A percentile compares a stretch with the other conserved stretches of the same genome.
Evolutionary conservation across 257 asterid genomes (phyloP).

Genomic region (Osmanthus fragrans): DNA sequence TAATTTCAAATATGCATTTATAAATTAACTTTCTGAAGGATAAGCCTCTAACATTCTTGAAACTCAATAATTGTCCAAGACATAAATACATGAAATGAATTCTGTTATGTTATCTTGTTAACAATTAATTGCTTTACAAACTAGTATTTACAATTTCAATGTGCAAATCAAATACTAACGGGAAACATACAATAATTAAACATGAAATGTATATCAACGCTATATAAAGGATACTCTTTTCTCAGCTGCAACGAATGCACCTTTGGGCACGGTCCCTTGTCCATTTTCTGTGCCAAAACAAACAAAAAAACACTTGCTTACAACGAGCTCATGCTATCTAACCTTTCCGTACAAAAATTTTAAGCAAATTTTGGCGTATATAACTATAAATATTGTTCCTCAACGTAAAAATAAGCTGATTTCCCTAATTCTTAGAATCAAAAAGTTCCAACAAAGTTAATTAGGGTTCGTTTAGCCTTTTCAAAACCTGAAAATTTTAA

Average conservation of each 20-base stretch:
- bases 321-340: conserved; percentile 1
- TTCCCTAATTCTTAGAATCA: not conserved
- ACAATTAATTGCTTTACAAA: not conserved
- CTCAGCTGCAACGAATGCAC: conserved; percentile 90
- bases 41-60: not conserved
- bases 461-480: not conserved
- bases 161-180: not conserved
- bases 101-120: not conserved
- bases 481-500: not conserved
- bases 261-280: conserved; percentile 93
- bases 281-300: conserved; percentile 75
- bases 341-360: not conserved
- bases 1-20: not conserved
- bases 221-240: conserved; percentile 78
- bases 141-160: not conserved
- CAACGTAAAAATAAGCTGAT: not conserved
- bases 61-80: not conserved
- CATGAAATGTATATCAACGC: not conserved
- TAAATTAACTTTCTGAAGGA: not conserved
- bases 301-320: conserved; percentile 3
- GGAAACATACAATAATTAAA: not conserved
- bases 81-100: not conserved
- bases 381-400: not conserved
- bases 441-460: not conserved
- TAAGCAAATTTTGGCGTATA: not conserved